Conservation (phyloP, 2,329 filamentous ascomycete species). For the Epichloe elymi region DNA sequence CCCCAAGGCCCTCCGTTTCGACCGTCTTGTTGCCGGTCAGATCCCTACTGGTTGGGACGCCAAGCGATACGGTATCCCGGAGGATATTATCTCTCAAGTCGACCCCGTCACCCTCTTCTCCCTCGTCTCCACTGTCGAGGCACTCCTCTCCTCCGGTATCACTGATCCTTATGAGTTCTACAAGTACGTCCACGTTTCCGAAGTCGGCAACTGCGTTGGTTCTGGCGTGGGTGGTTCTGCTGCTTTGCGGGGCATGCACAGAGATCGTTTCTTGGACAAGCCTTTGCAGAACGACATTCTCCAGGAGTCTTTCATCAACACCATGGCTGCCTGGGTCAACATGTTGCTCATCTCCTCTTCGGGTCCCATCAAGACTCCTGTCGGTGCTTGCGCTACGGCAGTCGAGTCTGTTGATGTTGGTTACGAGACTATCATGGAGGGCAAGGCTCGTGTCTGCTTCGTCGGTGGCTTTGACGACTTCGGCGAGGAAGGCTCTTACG, state of each 20-base stretch:
- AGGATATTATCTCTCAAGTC: constrained; percentile 95
- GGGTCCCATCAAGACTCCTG: constrained; percentile 95
- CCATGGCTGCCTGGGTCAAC: constrained; percentile 98
- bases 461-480: constrained; percentile 99
- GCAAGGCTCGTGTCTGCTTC: constrained; percentile 93
- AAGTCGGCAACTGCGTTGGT: constrained; percentile 95
- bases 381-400: constrained; percentile 92
- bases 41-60: constrained; percentile 96
- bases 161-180: constrained; percentile 99
- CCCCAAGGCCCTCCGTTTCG: constrained; percentile 92
- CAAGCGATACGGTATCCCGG: constrained; percentile 88
- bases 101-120: constrained; percentile 94
- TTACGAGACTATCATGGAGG: constrained; percentile 96
- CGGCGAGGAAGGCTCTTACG: constrained; percentile 96
- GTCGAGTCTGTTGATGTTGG: constrained; percentile 97
- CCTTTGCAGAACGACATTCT: constrained; percentile 97
- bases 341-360: constrained; percentile 97
- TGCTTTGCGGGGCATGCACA: constrained; percentile 94
- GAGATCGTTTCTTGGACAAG: constrained; percentile 91
- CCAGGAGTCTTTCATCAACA: constrained; percentile 99
- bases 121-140: constrained; percentile 84
- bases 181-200: constrained; percentile 96
- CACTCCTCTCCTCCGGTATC: constrained; percentile 83
- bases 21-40: constrained; percentile 92
- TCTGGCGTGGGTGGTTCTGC: constrained; percentile 94